A percentile compares a stretch with the other conserved stretches of the same genome.
phyloP scores from a whole-genome alignment of 768 basidiomycete species.

The Cyclocybe cylindracea region DNA sequence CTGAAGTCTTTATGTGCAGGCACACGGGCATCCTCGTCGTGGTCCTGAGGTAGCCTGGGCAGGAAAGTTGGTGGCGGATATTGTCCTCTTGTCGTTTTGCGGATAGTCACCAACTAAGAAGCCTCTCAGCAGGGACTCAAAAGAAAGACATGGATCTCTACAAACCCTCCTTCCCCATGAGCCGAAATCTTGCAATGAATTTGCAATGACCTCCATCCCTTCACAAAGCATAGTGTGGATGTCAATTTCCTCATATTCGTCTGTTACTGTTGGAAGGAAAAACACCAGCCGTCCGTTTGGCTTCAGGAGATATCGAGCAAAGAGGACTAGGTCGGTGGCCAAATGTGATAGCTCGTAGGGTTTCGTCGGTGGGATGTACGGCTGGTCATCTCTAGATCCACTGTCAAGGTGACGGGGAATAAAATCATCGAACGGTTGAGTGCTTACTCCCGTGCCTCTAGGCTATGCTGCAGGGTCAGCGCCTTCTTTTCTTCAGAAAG shows the following conservation, averaged over 20 bases:
- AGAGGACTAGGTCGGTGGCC: constrained; percentile 75
- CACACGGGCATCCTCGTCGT: constrained; percentile 33
- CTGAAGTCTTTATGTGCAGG: constrained; percentile 92
- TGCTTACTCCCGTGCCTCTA: constrained; percentile 46
- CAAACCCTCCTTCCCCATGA: constrained; percentile 88
- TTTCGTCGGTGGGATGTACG: constrained; percentile 86
- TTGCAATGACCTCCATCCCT: constrained; percentile 87
- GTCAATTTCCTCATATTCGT: constrained; percentile 89
- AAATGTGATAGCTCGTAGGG: constrained; percentile 92
- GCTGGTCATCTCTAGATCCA: constrained; percentile 51
- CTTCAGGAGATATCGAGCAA: constrained; percentile 82
- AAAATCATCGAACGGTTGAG: background rate
- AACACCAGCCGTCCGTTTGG: constrained; percentile 91
- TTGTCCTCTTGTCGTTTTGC: constrained; percentile 53
- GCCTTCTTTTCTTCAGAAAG: constrained; percentile 38
- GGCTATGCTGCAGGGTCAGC: constrained; percentile 37
- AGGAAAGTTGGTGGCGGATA: constrained; percentile 61
- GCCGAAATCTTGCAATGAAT: constrained; percentile 91
- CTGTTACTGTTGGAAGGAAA: constrained; percentile 91
- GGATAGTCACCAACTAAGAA: constrained; percentile 84
- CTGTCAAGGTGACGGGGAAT: background rate
- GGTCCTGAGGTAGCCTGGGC: constrained; percentile 12
- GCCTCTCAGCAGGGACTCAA: background rate
- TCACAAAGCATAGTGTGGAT: constrained; percentile 75
- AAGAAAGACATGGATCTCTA: background rate